phyloP scores from a whole-genome alignment of 1,284 basidiomycete species.

The Microbotryum silenes-acaulis region DNA sequence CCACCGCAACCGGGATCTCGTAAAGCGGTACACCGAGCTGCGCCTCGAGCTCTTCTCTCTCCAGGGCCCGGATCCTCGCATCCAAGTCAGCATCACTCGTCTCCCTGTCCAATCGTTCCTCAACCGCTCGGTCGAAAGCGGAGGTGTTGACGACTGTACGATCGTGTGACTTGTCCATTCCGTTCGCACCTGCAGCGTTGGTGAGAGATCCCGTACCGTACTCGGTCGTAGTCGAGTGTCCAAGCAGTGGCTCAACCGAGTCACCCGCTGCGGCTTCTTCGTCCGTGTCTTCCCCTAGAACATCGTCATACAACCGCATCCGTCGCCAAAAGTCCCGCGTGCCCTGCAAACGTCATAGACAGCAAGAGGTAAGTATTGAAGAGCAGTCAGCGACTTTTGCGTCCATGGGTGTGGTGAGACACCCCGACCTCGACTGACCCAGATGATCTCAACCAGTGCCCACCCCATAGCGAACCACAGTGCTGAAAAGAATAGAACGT shows the following conservation, averaged over 20 bases:
- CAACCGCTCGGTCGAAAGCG: background rate
- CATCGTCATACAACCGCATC: slow-evolving; percentile 26
- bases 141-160: background rate
- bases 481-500: slow-evolving; percentile 28
- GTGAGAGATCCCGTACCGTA: background rate
- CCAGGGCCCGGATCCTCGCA: slow-evolving; percentile 8
- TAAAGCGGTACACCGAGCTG: slow-evolving; percentile 28
- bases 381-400: no score
- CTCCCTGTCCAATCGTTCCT: background rate
- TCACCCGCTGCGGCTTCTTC: background rate
- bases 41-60: slow-evolving; percentile 25
- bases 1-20: slow-evolving; percentile 26
- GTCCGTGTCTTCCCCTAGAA: slow-evolving; percentile 8
- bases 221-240: background rate
- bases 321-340: slow-evolving; percentile 18
- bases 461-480: slow-evolving; percentile 28
- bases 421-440: background rate
- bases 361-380: no score
- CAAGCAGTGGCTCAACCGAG: background rate
- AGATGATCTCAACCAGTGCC: slow-evolving; percentile 24
- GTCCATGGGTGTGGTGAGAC: no score
- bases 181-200: background rate
- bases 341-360: background rate
- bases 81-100: slow-evolving; percentile 14
- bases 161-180: no score